phyloP scores from a whole-genome alignment of 768 basidiomycete genomes.

The Mycena olivaceomarginata region DNA sequence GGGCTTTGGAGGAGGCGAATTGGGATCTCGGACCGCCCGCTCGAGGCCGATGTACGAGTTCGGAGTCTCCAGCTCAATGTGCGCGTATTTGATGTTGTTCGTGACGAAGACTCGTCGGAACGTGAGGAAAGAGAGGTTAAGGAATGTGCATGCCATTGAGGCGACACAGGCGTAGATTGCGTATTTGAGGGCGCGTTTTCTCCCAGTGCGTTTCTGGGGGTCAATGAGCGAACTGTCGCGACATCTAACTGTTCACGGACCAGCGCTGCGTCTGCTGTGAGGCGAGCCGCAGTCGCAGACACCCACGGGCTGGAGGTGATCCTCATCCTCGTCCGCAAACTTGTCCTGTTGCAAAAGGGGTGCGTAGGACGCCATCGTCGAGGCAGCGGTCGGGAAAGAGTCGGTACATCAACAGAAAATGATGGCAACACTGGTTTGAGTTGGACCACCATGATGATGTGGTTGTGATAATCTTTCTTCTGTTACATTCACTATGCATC shows the following conservation, averaged over 20 bases:
- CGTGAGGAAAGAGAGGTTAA: slow-evolving; percentile 27
- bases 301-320: background rate
- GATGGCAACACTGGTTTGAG: background rate
- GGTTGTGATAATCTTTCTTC: background rate
- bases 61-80: background rate
- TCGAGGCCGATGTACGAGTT: slow-evolving; percentile 27
- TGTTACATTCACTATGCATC: slow-evolving; percentile 2
- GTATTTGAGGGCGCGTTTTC: background rate
- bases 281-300: slow-evolving; percentile 20
- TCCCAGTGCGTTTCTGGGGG: slow-evolving; percentile 1
- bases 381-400: background rate
- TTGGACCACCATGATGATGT: background rate
- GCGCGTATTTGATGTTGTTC: slow-evolving; percentile 21
- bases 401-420: too few species aligned
- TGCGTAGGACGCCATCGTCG: slow-evolving; percentile 21
- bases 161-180: slow-evolving; percentile 14
- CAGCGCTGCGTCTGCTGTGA: background rate
- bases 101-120: background rate
- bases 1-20: background rate
- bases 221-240: background rate
- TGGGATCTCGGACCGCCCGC: background rate
- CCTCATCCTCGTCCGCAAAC: slow-evolving; percentile 13
- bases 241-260: background rate
- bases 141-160: slow-evolving; percentile 16
- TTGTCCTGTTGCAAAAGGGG: slow-evolving; percentile 8